These are phyloP conservation scores for Ochromonas danica DNA, from an alignment of 108 stramenopile genomes.

Conservation along the genomic window DNA sequence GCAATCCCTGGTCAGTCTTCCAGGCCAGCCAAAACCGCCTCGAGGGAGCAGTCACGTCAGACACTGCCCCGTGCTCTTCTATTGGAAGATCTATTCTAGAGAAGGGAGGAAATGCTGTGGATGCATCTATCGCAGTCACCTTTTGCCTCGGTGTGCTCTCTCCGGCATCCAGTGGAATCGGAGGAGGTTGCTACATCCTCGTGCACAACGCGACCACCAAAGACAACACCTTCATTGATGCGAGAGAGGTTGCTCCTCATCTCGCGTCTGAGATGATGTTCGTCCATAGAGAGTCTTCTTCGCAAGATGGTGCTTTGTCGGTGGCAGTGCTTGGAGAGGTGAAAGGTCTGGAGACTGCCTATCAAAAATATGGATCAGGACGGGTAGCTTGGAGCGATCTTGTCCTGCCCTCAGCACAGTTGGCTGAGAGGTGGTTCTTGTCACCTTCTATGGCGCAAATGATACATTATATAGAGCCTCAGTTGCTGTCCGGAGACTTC, in stretches of 20 bases:
- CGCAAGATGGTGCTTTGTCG: background rate
- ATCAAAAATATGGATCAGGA: conserved; percentile 59
- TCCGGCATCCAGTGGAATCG: conserved; percentile 71
- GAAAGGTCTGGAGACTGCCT: conserved; percentile 68
- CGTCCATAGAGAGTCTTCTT: background rate
- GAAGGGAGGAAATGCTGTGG: conserved; percentile 45
- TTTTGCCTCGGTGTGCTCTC: conserved; percentile 74
- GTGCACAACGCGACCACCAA: conserved; percentile 51
- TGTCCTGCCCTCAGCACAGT: conserved; percentile 59
- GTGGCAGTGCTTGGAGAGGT: conserved; percentile 72
- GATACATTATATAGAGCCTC: background rate
- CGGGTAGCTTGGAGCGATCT: conserved; percentile 59
- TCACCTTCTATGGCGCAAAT: background rate
- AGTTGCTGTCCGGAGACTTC: conserved; percentile 42
- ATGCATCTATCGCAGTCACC: conserved; percentile 70
- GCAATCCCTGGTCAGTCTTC: background rate
- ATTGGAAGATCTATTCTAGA: conserved; percentile 5
- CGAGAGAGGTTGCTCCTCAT: conserved; percentile 68
- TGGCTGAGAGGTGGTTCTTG: conserved; percentile 62
- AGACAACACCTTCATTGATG: conserved; percentile 70
- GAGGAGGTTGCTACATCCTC: conserved; percentile 75
- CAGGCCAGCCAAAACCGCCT: background rate
- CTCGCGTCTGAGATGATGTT: conserved; percentile 63
- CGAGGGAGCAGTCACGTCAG: background rate
- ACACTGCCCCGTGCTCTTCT: background rate